A percentile compares a stretch with the other conserved stretches of the same genome.
phyloP scores from a whole-genome alignment of 129 eudicot genomes.

The Artemisia argyi region DNA sequence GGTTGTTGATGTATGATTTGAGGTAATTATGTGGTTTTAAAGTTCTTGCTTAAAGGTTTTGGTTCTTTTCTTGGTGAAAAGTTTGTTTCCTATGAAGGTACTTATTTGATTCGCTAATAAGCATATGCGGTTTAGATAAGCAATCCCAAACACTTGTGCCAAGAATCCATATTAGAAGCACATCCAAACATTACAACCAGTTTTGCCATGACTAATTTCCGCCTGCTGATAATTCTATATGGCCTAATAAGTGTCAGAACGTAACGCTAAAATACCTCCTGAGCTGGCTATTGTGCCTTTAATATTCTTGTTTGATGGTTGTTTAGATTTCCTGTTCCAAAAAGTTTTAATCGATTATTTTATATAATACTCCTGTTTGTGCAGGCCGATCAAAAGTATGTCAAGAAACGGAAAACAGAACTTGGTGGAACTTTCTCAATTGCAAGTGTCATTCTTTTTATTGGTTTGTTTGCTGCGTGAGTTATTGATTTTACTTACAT shows the following conservation, averaged over 20 bases:
- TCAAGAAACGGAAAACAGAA: slow-evolving; percentile 90
- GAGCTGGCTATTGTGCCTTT: slow-evolving; percentile 1
- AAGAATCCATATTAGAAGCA: too few relatives aligned
- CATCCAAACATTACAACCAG: too few relatives aligned
- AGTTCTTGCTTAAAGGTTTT: neutral
- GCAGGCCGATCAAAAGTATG: slow-evolving; percentile 83
- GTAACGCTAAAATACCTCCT: too few relatives aligned
- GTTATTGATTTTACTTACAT: slow-evolving; percentile 32
- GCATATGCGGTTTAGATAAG: too few relatives aligned
- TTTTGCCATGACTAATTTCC: too few relatives aligned
- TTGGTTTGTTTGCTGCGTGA: slow-evolving; percentile 90
- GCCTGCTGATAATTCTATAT: too few relatives aligned
- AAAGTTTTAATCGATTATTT: neutral
- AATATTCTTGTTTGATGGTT: neutral
- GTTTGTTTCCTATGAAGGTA: too few relatives aligned
- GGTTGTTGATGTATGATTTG: slow-evolving; percentile 8
- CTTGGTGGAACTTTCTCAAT: slow-evolving; percentile 93
- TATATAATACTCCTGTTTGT: slow-evolving; percentile 8
- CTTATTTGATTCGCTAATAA: too few relatives aligned
- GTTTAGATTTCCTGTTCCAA: neutral
- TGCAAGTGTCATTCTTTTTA: slow-evolving; percentile 94
- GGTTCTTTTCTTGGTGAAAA: neutral
- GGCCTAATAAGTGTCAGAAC: too few relatives aligned
- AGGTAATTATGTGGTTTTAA: slow-evolving; percentile 13
- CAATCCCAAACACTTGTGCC: too few relatives aligned